These are phyloP conservation scores for Xylaria bambusicola DNA, from an alignment of 495 filamentous ascomycete species.

Conservation along the genomic window DNA sequence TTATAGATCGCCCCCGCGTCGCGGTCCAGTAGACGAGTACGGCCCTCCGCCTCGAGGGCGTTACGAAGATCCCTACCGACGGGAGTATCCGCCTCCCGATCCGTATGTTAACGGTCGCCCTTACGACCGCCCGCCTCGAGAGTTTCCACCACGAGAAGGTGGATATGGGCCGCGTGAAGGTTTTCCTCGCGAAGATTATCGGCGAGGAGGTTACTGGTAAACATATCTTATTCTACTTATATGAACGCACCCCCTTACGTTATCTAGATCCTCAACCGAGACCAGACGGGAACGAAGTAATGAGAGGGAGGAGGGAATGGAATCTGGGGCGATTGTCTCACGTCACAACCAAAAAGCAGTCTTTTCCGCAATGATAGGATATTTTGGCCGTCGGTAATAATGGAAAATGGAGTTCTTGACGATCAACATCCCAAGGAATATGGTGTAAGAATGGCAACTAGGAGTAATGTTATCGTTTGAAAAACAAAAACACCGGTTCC, in stretches of 20 bases:
- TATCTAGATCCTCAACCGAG: slow-evolving; percentile 30
- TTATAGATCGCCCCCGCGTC: slow-evolving; percentile 74
- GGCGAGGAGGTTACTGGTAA: slow-evolving; percentile 50
- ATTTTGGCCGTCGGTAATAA: slow-evolving; percentile 9
- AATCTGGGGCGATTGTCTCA: not conserved
- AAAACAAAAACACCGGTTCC: slow-evolving; percentile 5
- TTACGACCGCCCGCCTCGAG: slow-evolving; percentile 60
- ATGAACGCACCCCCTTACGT: slow-evolving; percentile 35
- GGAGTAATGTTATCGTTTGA: slow-evolving; percentile 3
- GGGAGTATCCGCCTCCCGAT: slow-evolving; percentile 62
- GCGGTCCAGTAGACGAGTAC: slow-evolving; percentile 76
- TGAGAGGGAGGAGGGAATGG: slow-evolving; percentile 12
- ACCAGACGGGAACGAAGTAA: slow-evolving; percentile 12
- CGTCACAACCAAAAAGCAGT: slow-evolving; percentile 11
- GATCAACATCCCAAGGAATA: not conserved
- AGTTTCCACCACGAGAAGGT: slow-evolving; percentile 54
- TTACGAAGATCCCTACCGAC: slow-evolving; percentile 65
- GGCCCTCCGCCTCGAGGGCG: slow-evolving; percentile 60
- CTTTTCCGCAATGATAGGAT: slow-evolving; percentile 12
- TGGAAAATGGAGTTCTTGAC: not conserved
- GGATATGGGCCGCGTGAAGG: slow-evolving; percentile 50
- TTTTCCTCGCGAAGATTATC: slow-evolving; percentile 47
- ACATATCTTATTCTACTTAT: slow-evolving; percentile 31
- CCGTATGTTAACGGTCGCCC: slow-evolving; percentile 66
- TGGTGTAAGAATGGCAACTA: not conserved